Evolutionary conservation across 345 rosid genomes (phyloP).

Genomic region (Ceriops tagal): DNA sequence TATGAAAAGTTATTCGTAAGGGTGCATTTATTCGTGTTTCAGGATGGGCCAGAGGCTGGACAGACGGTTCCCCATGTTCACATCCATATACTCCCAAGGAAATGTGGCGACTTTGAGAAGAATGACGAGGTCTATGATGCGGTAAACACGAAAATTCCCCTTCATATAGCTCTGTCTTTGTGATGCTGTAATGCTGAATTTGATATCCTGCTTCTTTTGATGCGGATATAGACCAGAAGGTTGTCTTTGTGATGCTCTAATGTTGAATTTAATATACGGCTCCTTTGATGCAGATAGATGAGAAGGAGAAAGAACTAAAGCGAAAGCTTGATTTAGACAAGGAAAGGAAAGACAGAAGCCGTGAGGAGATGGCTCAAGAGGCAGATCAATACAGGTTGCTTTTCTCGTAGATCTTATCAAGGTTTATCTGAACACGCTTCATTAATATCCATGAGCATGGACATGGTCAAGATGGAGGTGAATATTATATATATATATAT

Average conservation of each 20-base stretch:
- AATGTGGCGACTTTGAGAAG: conserved; percentile 77
- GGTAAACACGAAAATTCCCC: conserved; percentile 36
- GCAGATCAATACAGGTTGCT: conserved; percentile 54
- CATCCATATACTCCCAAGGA: conserved; percentile 81
- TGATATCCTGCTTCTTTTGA: neutral
- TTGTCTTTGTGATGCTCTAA: neutral
- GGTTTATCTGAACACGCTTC: neutral
- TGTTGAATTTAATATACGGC: neutral
- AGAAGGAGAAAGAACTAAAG: conserved; percentile 65
- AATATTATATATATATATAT: too few relatives aligned
- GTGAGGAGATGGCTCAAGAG: conserved; percentile 75
- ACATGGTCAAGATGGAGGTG: too few relatives aligned
- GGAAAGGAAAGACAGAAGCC: conserved; percentile 68
- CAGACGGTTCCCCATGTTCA: conserved; percentile 94
- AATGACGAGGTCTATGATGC: conserved; percentile 91
- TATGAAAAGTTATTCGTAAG: neutral
- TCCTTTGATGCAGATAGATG: conserved; percentile 45
- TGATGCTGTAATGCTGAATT: neutral
- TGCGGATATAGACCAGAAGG: conserved; percentile 59
- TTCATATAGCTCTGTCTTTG: neutral
- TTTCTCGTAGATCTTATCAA: conserved; percentile 4
- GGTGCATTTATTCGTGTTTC: conserved; percentile 4
- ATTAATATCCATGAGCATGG: too few relatives aligned
- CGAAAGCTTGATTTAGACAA: conserved; percentile 72
- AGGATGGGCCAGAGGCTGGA: conserved; percentile 96